These are phyloP conservation scores for Boletus patriciae DNA, from an alignment of 768 basidiomycete genomes.

Conservation along the genomic window DNA sequence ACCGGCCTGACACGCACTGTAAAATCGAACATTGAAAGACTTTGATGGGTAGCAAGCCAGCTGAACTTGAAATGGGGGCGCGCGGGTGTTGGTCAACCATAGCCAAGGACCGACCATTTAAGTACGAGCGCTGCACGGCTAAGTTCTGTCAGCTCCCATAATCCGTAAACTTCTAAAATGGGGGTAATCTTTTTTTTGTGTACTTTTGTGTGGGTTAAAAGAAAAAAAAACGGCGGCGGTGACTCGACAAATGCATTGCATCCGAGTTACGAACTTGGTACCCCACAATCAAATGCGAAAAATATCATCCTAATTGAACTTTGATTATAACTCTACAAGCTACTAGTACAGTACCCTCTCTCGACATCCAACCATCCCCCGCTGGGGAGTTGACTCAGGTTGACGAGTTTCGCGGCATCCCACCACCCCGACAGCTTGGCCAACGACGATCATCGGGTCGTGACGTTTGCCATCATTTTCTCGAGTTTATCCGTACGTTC, in stretches of 20 bases:
- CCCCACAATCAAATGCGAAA: constrained; percentile 3
- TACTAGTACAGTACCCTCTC: neutral
- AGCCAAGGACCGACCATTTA: constrained; percentile 6
- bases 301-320: neutral
- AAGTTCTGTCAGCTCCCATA: constrained; percentile 22
- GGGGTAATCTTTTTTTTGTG: constrained; percentile 8
- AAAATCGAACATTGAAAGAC: constrained; percentile 13
- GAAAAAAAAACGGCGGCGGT: constrained; percentile 6
- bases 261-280: constrained; percentile 9
- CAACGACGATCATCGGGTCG: neutral
- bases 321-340: neutral
- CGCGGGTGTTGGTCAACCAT: neutral
- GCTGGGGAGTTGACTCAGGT: neutral
- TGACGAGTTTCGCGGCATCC: neutral
- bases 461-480: neutral
- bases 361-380: neutral
- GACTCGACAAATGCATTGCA: neutral
- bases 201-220: constrained; percentile 4
- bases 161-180: constrained; percentile 11
- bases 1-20: constrained; percentile 7
- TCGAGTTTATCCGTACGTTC: neutral
- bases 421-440: neutral
- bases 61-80: neutral
- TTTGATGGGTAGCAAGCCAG: neutral
- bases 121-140: constrained; percentile 17